Evolutionary conservation across 192 early-diverging fungal species (phyloP).

Genomic region (Dispira simplex): DNA sequence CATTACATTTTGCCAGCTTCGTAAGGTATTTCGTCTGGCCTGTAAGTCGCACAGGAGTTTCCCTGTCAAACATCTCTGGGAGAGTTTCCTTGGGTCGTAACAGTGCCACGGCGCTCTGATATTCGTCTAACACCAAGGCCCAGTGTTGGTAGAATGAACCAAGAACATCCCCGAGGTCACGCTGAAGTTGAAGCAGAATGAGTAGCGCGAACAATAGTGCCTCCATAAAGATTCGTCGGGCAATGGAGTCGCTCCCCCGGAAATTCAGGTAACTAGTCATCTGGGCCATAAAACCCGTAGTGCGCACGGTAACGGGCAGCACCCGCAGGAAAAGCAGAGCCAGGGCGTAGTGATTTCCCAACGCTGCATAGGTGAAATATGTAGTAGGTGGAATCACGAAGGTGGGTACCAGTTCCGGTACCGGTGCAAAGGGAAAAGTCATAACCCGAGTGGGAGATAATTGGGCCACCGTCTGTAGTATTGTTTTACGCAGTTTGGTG

Average conservation of each 20-base stretch:
- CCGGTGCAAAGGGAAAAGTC: not conserved
- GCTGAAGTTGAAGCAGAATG: not conserved
- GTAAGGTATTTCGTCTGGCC: no score
- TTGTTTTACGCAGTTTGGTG: not conserved
- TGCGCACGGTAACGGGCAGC: not conserved
- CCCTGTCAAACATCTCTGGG: no score
- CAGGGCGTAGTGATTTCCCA: conserved; percentile 9
- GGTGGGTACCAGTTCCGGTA: no score
- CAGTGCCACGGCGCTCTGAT: not conserved
- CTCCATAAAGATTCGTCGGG: conserved; percentile 5
- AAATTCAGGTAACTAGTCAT: conserved; percentile 8
- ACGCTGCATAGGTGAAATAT: not conserved
- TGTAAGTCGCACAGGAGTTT: no score
- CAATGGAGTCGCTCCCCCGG: not conserved
- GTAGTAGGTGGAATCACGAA: not conserved
- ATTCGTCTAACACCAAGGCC: not conserved
- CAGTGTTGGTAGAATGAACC: not conserved
- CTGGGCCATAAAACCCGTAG: not conserved
- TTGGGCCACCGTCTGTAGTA: conserved; percentile 1
- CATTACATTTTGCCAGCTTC: no score
- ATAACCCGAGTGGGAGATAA: conserved; percentile 9
- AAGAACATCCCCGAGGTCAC: not conserved
- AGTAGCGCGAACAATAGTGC: not conserved
- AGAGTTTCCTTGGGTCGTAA: no score
- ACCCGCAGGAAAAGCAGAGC: conserved; percentile 2